phyloP scores from a whole-genome alignment of 768 basidiomycete species.

The Termitomyces sp. region DNA sequence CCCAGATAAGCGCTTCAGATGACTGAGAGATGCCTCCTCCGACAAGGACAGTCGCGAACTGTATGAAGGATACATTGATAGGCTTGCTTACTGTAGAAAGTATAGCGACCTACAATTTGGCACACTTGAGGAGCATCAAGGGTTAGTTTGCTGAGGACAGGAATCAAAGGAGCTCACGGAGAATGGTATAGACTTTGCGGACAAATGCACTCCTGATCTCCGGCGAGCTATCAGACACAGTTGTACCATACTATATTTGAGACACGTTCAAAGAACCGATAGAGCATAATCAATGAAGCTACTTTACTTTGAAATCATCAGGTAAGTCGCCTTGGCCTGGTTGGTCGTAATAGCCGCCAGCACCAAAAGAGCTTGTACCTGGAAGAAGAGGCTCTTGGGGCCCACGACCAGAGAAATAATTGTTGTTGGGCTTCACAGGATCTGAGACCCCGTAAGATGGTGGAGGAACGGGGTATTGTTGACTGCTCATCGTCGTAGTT shows the following conservation, averaged over 20 bases:
- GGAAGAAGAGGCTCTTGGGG: slow-evolving; percentile 53
- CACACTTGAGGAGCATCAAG: slow-evolving; percentile 36
- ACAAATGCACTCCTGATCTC: slow-evolving; percentile 85
- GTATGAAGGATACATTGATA: not conserved
- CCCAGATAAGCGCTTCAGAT: slow-evolving; percentile 56
- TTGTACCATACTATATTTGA: slow-evolving; percentile 63
- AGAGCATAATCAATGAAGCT: not conserved
- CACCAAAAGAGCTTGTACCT: slow-evolving; percentile 38
- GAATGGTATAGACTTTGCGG: slow-evolving; percentile 86
- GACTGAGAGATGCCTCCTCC: slow-evolving; percentile 68
- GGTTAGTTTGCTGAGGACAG: slow-evolving; percentile 2
- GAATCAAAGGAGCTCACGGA: slow-evolving; percentile 51
- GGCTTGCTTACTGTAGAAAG: not conserved
- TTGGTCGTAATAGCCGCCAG: slow-evolving; percentile 65
- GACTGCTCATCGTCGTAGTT: slow-evolving; percentile 40
- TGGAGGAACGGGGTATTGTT: slow-evolving; percentile 50
- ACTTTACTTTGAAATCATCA: slow-evolving; percentile 85
- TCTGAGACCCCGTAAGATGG: slow-evolving; percentile 51
- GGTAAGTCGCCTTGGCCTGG: slow-evolving; percentile 70
- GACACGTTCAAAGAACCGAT: not conserved
- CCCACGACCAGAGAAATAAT: slow-evolving; percentile 25
- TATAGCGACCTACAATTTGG: slow-evolving; percentile 57
- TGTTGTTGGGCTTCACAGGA: slow-evolving; percentile 23
- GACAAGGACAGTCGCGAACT: slow-evolving; percentile 75
- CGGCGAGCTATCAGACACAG: slow-evolving; percentile 67